Base-by-base conservation (phyloP, 2,329 filamentous ascomycete genomes). In the Triangularia verruculosa region DNA sequence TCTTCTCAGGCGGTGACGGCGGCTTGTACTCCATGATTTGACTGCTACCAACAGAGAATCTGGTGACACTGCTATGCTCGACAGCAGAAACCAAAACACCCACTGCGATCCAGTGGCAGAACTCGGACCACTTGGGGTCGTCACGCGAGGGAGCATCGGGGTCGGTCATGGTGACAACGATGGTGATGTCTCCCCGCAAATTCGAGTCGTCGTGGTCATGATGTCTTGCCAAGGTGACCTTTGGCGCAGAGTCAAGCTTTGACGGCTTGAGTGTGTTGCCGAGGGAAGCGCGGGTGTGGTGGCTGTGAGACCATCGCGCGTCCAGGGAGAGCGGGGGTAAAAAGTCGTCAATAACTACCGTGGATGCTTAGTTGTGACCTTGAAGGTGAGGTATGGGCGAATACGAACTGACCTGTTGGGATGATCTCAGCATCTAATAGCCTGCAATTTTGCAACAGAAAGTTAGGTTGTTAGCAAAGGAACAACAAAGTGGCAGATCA, bases 281-380 rank as follows among this genome's bases (percentile, higher is more conserved):
- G 1, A 87, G 74, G 0, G 75, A 67, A 20, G 83, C 80, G 22
- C 73, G 71, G n/a, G 34, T 52, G 7, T 57, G 55, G 5, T 77
- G 75, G 61, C 81, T 71, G 13, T 72, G 75, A 1, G 77, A 73
- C 62, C 80, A 78, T 74, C 83, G 83, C 47, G 74, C 77, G 8
- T 84, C 75, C 47, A 89, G 70, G 43, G 79, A 78, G 60, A 86
- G 75, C 6, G 77, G 77, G 5, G 86, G 86, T 3, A 78, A 72
- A 73, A 89, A 89, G 65, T 84, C 80, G 67, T 87, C 80, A 63
- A 89, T 79, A 20, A 89, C 84, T 84, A 65, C n/a, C 32, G 5
- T 30, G 6, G 8, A 47, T 7, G 20, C 9, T 61, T n/a, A 52
- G 53, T n/a, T 34, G 1, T 15, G 20, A 53, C 9, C 13, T 20